Base-by-base conservation (phyloP, 2,329 filamentous ascomycete species). In the Tolypocladium tundrense region DNA sequence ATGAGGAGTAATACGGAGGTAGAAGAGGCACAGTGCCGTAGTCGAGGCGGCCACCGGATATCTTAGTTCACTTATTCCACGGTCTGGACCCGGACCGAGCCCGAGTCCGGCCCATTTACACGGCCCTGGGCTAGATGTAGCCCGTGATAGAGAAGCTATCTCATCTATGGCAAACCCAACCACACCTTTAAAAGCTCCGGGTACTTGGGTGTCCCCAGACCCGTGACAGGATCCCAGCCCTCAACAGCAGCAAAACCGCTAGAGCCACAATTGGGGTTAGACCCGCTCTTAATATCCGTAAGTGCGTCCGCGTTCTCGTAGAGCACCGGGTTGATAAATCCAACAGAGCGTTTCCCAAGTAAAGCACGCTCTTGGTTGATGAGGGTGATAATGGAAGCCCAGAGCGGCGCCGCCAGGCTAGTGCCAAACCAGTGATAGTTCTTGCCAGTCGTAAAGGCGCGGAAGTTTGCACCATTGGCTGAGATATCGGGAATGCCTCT, bases 381-480 rank as follows among this genome's bases (percentile, higher is more conserved):
- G 16, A 65, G 60, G 0, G 60, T 62, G 10, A 67, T 58, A 42
- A 67, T 51, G 42, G 60, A 57, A 16, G 62, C 63, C 56, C 62
- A 61, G 31, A 65, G 55, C 16, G 65, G 65, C 1, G 63, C 57
- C 10, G 64, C 56, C 16, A 60, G 42, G 33, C 59, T 61, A 10
- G 65, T 66, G 1, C 65, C 65, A 31, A 55, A 60, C 57, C 58
- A 55, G 54, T 56, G 54, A 48, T 19, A 37, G 10, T 56, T n/a
- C 19, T 7, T 48, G 2, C 54, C 54, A 19, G 27, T 37, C 13
- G 54, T 50, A 27, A 56, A 56, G 13, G 54, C 42, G 9, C 54
- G 48, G 53, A 80, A 82, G 67, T 86, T 81, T 21, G 77, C 77
- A 2, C 81, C 73, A 56, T 84, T 73, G 1, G 70, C 70, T 7